phyloP scores from a whole-genome alignment of 805 yeast genomes.

The Wickerhamomyces pijperi region DNA sequence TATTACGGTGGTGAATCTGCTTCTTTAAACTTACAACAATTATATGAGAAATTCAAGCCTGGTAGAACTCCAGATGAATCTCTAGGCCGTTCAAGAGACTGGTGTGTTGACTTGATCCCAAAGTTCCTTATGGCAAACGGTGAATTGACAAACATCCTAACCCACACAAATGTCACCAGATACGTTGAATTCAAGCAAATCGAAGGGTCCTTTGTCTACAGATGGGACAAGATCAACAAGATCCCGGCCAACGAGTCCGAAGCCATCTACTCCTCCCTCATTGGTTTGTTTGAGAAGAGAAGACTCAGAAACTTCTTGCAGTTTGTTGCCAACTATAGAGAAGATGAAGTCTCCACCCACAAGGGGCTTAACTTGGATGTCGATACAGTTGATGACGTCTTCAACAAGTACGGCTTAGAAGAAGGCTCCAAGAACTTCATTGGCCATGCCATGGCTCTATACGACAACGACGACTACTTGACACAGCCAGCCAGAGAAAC shows the following conservation, averaged over 20 bases:
- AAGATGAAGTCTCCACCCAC: conserved; percentile 69
- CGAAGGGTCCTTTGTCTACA: conserved; percentile 87
- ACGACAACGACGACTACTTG: conserved; percentile 86
- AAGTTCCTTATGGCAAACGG: conserved; percentile 97
- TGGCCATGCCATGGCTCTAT: conserved; percentile 98
- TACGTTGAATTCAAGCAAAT: conserved; percentile 95
- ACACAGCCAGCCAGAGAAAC: conserved; percentile 87
- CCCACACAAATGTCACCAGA: conserved; percentile 91
- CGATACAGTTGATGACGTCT: conserved; percentile 86
- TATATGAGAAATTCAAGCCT: conserved; percentile 83
- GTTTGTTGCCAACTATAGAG: conserved; percentile 73
- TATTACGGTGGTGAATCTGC: conserved; percentile 92
- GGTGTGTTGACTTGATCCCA: conserved; percentile 96
- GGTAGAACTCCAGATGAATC: conserved; percentile 49
- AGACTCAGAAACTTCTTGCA: conserved; percentile 89
- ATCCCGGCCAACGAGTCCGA: conserved; percentile 90
- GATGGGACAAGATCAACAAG: conserved; percentile 79
- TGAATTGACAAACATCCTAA: conserved; percentile 88
- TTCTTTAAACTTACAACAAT: conserved; percentile 60
- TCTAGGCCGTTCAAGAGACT: conserved; percentile 88
- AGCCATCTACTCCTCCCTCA: conserved; percentile 81
- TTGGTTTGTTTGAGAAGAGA: conserved; percentile 95
- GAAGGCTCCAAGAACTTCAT: conserved; percentile 90
- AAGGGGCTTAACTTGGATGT: conserved; percentile 78
- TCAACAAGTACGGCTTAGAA: conserved; percentile 81